These are phyloP conservation scores for Puya raimondii DNA, from an alignment of 176 grass and related monocot species.

Conservation along the genomic window DNA sequence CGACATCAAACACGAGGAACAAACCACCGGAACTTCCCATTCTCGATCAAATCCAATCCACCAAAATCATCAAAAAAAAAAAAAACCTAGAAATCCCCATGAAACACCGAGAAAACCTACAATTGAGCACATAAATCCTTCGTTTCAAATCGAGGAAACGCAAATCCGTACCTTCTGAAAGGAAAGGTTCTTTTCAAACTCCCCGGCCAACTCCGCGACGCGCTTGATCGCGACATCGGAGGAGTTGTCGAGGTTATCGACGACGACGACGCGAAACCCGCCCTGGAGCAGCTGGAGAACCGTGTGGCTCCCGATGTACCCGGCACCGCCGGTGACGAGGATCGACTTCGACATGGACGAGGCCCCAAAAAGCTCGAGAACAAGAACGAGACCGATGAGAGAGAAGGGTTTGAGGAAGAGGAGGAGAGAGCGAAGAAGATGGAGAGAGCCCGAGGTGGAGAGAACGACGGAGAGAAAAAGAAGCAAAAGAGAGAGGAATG, in stretches of 20 bases:
- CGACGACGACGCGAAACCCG: constrained; percentile 62
- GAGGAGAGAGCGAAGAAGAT: constrained; percentile 7
- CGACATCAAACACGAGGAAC: not conserved
- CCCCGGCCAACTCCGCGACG: constrained; percentile 51
- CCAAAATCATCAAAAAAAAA: constrained; percentile 7
- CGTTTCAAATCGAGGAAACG: not conserved
- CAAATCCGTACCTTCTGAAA: constrained; percentile 51
- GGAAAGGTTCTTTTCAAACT: constrained; percentile 44
- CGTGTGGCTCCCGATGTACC: constrained; percentile 99
- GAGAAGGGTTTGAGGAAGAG: not conserved
- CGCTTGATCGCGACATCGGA: constrained; percentile 49
- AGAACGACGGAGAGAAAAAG: constrained; percentile 10
- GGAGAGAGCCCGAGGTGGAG: constrained; percentile 9
- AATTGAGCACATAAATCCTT: not conserved
- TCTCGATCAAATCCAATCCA: not conserved
- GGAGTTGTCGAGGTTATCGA: constrained; percentile 96
- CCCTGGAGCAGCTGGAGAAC: constrained; percentile 72
- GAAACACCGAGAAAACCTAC: not conserved
- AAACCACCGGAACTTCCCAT: not conserved
- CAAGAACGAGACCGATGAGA: not conserved
- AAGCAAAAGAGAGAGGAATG: not conserved
- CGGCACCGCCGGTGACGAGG: constrained; percentile 85
- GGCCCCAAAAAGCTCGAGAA: not conserved
- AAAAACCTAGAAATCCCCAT: not conserved
- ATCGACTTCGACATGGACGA: constrained; percentile 37